phyloP scores from a whole-genome alignment of 2,329 filamentous ascomycete genomes.

The Aspergillus sp. region DNA sequence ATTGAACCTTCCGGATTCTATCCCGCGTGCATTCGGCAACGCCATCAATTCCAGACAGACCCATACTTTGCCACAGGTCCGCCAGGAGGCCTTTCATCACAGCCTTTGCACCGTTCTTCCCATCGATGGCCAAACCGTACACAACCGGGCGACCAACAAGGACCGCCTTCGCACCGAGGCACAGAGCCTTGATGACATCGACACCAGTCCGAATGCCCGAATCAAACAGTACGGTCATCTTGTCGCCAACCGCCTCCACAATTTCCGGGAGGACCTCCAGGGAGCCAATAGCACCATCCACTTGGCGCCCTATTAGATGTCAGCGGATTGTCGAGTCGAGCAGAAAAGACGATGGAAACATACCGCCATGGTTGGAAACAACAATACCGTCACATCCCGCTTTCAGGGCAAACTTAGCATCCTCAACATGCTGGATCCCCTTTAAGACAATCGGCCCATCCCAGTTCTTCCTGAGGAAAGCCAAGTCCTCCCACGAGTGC shows the following conservation, averaged over 20 bases:
- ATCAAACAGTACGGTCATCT: slow-evolving; percentile 50
- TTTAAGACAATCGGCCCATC: slow-evolving; percentile 63
- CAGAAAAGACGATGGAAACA: slow-evolving; percentile 3
- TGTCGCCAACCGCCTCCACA: slow-evolving; percentile 56
- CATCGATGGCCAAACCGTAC: slow-evolving; percentile 57
- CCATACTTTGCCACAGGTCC: slow-evolving; percentile 57
- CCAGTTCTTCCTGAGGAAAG: slow-evolving; percentile 59
- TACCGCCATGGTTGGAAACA: slow-evolving; percentile 53
- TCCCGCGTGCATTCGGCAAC: slow-evolving; percentile 33
- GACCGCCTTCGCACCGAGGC: slow-evolving; percentile 57
- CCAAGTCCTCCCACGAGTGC: slow-evolving; percentile 62
- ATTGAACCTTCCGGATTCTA: slow-evolving; percentile 33
- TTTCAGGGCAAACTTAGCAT: slow-evolving; percentile 46
- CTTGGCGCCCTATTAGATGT: slow-evolving; percentile 38
- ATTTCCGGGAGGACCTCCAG: slow-evolving; percentile 58
- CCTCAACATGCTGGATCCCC: slow-evolving; percentile 53
- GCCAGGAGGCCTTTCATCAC: slow-evolving; percentile 51
- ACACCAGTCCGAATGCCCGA: slow-evolving; percentile 49
- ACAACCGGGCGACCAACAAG: slow-evolving; percentile 58
- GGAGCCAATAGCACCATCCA: slow-evolving; percentile 51
- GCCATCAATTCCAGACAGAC: slow-evolving; percentile 49
- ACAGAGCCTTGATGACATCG: slow-evolving; percentile 52
- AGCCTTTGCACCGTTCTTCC: slow-evolving; percentile 54
- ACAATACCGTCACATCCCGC: slow-evolving; percentile 50
- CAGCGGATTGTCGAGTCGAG: not conserved